Evolutionary conservation across 352 stramenopile species (phyloP), one percentile per base, ranked within the genome.

Genomic region (Globisporangium carolinianum): DNA sequence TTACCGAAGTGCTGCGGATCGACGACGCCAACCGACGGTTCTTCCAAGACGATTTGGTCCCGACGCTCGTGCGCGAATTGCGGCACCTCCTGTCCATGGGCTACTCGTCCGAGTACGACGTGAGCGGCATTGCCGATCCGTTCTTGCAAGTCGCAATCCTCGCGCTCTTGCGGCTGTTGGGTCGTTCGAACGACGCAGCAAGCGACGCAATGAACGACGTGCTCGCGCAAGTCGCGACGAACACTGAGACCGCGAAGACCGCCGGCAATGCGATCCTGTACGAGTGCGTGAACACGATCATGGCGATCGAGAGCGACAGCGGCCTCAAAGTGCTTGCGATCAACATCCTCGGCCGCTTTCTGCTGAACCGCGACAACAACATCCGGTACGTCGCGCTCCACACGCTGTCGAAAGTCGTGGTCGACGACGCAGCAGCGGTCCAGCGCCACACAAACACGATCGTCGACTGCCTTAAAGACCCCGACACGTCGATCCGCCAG

Each of bases 361-460:
- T 99, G 51, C 82, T 99, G 10, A 99, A 99, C 73, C 91, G 96
- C 12, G 97, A 99, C 83, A 99, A 99, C 76, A 99, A 99, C 73
- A 99, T 99, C 73, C 94, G 97, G 18, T 99, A 99, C 68, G 97
- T 99, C 39, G 98, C 97, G 37, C 80, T 99, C 18, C 99, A 98
- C 63, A 99, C 96, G 36, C 79, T 99, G 1, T 93, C 86, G 42
- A 95, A 96, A 68, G 91, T 95, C 18, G 80, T 95, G 42, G 74
- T 81, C 2, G 89, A 95, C 46, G 90, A 98, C 66, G 73, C 90
- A n/a, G 76, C 87, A 9, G 96, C 96, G 9, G 89, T 99, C 51
- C 96, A 99, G 71, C 92, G 97, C 53, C 97, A 99, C 83, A 95
- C 96, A 35, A 94, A 91, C 66, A 98, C 90, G 52, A 99, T 97